Conservation (phyloP, 78 protist species). For the Dictyostelium intermedium region DNA sequence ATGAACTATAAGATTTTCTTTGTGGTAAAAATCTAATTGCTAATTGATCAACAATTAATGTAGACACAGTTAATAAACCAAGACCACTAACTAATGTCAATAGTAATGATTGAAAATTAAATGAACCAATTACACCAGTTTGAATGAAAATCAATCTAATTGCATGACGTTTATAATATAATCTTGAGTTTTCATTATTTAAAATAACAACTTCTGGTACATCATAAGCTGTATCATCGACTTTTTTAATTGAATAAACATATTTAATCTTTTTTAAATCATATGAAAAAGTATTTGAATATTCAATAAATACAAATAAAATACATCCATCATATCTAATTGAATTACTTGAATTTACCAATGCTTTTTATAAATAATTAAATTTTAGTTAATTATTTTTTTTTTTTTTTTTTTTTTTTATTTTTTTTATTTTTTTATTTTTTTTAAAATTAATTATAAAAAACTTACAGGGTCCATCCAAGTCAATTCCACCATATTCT, state of each 20-base stretch:
- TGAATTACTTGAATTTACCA: conserved; percentile 8
- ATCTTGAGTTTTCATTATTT: neutral
- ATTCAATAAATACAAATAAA: conserved; percentile 31
- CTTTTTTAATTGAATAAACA: neutral
- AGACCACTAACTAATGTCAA: conserved; percentile 46
- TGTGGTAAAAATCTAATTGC: conserved; percentile 52
- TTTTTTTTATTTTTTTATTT: neutral
- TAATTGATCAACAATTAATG: conserved; percentile 31
- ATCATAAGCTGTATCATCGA: conserved; percentile 10
- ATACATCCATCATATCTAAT: conserved; percentile 58
- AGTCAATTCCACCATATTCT: conserved; percentile 5
- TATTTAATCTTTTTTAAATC: conserved; percentile 20
- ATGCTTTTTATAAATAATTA: neutral
- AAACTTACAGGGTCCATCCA: neutral
- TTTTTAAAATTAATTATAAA: too few species aligned
- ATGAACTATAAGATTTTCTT: conserved; percentile 4
- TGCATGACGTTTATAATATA: conserved; percentile 53
- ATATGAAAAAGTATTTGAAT: conserved; percentile 54
- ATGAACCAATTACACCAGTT: conserved; percentile 59
- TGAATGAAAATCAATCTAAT: conserved; percentile 57
- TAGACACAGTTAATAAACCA: conserved; percentile 34
- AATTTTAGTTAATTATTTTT: neutral
- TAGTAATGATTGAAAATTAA: conserved; percentile 56
- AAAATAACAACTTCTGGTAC: conserved; percentile 12
- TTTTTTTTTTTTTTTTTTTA: neutral